Base-by-base conservation (phyloP, 441 rosid species). In the Euphorbia celastroides region DNA sequence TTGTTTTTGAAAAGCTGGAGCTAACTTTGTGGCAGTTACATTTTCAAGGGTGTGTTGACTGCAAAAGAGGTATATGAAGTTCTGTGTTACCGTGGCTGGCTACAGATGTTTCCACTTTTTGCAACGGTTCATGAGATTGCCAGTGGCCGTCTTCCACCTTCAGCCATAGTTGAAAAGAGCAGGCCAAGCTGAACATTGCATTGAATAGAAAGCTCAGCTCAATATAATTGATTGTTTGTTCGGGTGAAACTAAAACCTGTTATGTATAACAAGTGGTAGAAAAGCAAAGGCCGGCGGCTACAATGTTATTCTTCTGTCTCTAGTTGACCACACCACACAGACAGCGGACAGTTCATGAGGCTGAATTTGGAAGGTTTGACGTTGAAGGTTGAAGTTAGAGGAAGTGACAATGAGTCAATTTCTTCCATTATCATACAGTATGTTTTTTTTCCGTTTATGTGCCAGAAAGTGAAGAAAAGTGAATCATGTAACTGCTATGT, bases 51-150 rank as follows among this genome's bases (percentile, higher is more conserved):
- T 0, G 99, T 94, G 42, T 88, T 91, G 13, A 88, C 98, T 0
- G 97, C 99, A 60, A 86, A 77, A 79, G 97, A 94, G 84, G 89
- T 94, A 19, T 84, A 89, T 16, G 94, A 87, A 74, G 94, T 92
- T 58, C 67, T 92, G 57, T 81, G 85, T 69, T 80, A 89, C 69
- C 75, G 85, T 4, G 98, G 94, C 72, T 92, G 99, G 99, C 77
- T 85, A 52, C 88, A 89, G 75, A 69, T 82, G 80, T 94, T 89
- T 76, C 98, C 97, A n/a, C 86, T 94, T 14, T 89, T 94, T 64
- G 76, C 87, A 19, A 84, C 96, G 11, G 98, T 94, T 55, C 96
- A 94, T 28, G 83, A 87, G 71, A 94, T 94, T 65, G 77, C 88
- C 74, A 76, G 27, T 0, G 91, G 97, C n/a, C 81, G 59, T 48